Evolutionary conservation across 78 protist genomes (phyloP).

Genomic region (slime mould (Dictyostelium discoideum)): dicty_2.7 NC_007088.5:7244001-7244500

Average conservation of each 20-base stretch:
- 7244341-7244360: neutral
- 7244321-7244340: neutral
- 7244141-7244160: too few relatives aligned
- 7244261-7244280: neutral
- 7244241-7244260: neutral
- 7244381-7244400: neutral
- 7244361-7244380: neutral
- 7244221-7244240: neutral
- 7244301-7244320: too few relatives aligned
- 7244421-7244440: neutral
- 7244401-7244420: neutral
- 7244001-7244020: slow-evolving; percentile 14
- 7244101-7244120: neutral
- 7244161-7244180: neutral
- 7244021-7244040: neutral
- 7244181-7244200: neutral
- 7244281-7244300: neutral
- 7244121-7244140: neutral
- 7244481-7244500: too few relatives aligned
- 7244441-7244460: too few relatives aligned
- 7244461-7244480: too few relatives aligned
- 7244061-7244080: neutral
- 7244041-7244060: neutral
- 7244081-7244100: neutral
- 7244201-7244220: neutral